These are phyloP conservation scores for Geosmithia flava DNA, from an alignment of 2,329 filamentous ascomycete genomes.

Conservation along the genomic window DNA sequence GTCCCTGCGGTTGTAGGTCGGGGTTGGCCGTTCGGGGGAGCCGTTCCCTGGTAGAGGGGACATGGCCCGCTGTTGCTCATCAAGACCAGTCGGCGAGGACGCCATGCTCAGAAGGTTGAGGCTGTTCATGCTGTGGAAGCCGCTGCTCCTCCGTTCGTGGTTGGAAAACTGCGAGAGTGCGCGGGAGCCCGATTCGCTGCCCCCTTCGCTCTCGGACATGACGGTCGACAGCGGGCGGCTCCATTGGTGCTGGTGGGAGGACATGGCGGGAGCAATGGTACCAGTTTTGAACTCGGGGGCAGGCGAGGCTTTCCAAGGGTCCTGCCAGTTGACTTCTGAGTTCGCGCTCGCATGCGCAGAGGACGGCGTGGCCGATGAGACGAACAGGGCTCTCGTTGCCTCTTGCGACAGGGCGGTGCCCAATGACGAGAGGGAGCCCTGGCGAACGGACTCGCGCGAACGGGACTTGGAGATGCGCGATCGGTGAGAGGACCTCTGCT, in stretches of 20 bases:
- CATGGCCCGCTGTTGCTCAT: slow-evolving; percentile 19
- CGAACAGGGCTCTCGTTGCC: slow-evolving; percentile 19
- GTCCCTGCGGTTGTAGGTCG: slow-evolving; percentile 28
- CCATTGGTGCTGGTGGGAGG: slow-evolving; percentile 42
- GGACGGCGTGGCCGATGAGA: background rate
- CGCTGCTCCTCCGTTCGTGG: slow-evolving; percentile 33
- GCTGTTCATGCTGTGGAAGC: slow-evolving; percentile 36
- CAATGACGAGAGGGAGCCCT: slow-evolving; percentile 42
- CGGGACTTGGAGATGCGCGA: slow-evolving; percentile 34
- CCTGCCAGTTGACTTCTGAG: background rate
- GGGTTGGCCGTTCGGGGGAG: slow-evolving; percentile 36
- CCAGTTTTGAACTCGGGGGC: background rate
- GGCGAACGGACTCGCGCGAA: slow-evolving; percentile 40
- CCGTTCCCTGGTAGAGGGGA: slow-evolving; percentile 27
- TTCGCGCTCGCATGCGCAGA: too few species aligned
- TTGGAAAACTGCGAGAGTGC: slow-evolving; percentile 30
- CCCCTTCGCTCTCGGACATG: slow-evolving; percentile 46
- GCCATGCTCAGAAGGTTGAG: slow-evolving; percentile 45
- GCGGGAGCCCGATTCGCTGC: slow-evolving; percentile 35
- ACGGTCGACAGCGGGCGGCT: slow-evolving; percentile 53
- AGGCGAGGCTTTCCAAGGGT: background rate
- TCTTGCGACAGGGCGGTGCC: slow-evolving; percentile 41
- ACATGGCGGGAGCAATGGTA: background rate
- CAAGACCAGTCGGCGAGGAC: slow-evolving; percentile 34
- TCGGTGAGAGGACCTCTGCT: slow-evolving; percentile 33